Percentiles rank a stretch among this genome's conserved stretches.
Conservation (phyloP, 257 asterid species). For the Henckelia pumila region DNA sequence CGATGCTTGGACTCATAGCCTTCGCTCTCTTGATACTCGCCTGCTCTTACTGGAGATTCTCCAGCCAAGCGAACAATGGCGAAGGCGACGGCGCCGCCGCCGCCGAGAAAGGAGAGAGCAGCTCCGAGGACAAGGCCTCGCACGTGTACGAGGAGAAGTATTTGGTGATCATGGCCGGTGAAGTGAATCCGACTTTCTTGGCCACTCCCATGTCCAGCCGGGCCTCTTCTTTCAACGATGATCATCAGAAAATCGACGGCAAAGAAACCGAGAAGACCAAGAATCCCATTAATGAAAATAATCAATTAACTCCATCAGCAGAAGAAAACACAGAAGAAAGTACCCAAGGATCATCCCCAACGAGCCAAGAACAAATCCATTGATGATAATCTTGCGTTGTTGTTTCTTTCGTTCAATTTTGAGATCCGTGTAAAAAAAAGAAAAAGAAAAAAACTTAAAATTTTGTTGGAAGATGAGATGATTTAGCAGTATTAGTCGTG, state of each 20-base stretch:
- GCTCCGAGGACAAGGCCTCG: constrained; percentile 28
- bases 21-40: constrained; percentile 67
- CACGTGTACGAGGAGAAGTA: constrained; percentile 56
- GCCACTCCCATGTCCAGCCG: constrained; percentile 44
- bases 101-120: constrained; percentile 38
- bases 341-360: constrained; percentile 24
- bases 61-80: constrained; percentile 28
- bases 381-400: not conserved
- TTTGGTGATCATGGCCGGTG: constrained; percentile 70
- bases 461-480: too few species aligned
- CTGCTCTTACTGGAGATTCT: constrained; percentile 63
- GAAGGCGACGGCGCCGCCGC: constrained; percentile 36
- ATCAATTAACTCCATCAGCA: constrained; percentile 15
- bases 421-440: too few species aligned
- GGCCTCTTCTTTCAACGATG: constrained; percentile 24
- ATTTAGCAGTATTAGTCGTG: not conserved
- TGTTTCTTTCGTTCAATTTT: constrained; percentile 29
- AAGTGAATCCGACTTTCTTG: constrained; percentile 51
- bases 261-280: constrained; percentile 17
- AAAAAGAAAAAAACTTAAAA: constrained; percentile 30
- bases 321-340: constrained; percentile 23
- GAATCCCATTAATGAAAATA: constrained; percentile 14
- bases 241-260: constrained; percentile 19
- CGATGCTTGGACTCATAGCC: constrained; percentile 58
- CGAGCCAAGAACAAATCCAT: constrained; percentile 33